These are phyloP conservation scores for Cardiospermum halicacabum DNA, from an alignment of 345 rosid species.

Conservation along the genomic window DNA sequence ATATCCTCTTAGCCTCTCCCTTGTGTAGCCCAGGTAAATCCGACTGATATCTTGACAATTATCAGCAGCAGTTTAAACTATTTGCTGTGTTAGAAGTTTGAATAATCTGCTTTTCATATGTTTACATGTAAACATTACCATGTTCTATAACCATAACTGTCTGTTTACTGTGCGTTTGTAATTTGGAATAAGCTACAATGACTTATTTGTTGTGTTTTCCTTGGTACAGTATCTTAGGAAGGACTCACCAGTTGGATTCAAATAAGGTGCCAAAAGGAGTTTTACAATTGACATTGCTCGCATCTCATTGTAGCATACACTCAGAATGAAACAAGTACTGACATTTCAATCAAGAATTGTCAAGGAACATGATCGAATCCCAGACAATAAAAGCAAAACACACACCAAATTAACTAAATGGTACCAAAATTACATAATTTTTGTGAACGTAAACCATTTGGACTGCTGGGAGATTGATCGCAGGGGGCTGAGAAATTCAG, in stretches of 20 bases:
- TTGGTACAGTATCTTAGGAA: no score
- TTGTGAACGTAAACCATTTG: constrained; percentile 15
- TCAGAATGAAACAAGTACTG: constrained; percentile 14
- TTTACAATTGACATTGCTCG: not conserved
- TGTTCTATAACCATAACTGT: no score
- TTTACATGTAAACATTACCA: no score
- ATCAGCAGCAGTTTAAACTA: not conserved
- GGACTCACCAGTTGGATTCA: not conserved
- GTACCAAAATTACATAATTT: constrained; percentile 8
- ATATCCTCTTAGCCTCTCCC: not conserved
- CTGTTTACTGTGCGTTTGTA: no score
- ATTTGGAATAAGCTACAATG: no score
- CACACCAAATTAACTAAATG: constrained; percentile 20
- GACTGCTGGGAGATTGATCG: constrained; percentile 19
- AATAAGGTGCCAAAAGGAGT: not conserved
- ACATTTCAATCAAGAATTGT: constrained; percentile 20
- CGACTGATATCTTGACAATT: not conserved
- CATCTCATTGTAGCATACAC: constrained; percentile 4
- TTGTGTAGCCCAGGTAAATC: not conserved
- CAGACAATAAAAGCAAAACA: constrained; percentile 19
- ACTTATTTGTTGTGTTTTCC: no score
- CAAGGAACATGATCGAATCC: constrained; percentile 2
- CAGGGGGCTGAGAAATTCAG: constrained; percentile 1
- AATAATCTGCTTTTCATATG: no score
- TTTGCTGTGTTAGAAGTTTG: not conserved